phyloP scores from a whole-genome alignment of 1,284 basidiomycete genomes.

The Trichosporon faecale region DNA sequence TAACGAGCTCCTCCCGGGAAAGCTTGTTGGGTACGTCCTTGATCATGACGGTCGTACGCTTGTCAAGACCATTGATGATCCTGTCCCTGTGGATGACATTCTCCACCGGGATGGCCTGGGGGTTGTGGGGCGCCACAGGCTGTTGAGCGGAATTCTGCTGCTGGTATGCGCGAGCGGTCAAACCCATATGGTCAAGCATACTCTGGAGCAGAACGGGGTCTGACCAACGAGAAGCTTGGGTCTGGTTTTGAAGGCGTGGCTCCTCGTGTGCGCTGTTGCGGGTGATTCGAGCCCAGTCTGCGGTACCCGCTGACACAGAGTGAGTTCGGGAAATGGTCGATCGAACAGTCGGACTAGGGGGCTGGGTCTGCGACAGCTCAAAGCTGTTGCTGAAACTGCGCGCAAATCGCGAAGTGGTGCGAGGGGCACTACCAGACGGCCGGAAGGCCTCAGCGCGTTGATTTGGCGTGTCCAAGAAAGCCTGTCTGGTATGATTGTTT shows the following conservation, averaged over 20 bases:
- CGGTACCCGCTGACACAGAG: neutral
- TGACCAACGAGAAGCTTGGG: neutral
- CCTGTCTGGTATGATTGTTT: neutral
- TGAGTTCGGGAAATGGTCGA: neutral
- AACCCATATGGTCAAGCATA: constrained; percentile 34
- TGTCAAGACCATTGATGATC: constrained; percentile 39
- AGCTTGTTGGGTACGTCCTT: constrained; percentile 54
- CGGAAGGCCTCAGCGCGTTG: neutral
- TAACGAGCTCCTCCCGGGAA: constrained; percentile 46
- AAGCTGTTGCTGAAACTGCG: neutral
- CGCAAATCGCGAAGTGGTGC: neutral
- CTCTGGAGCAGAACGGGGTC: constrained; percentile 28
- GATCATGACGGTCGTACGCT: constrained; percentile 51
- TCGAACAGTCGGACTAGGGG: neutral
- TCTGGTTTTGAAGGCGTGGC: neutral
- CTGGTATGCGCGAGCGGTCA: constrained; percentile 29
- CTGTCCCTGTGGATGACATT: constrained; percentile 44
- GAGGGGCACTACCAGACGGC: neutral
- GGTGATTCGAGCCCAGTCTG: neutral
- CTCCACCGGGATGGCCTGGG: constrained; percentile 38
- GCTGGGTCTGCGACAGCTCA: neutral
- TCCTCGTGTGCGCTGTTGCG: neutral
- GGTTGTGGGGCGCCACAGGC: constrained; percentile 19
- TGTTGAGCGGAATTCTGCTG: constrained; percentile 24
- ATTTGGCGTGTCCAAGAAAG: neutral